A percentile compares a stretch with the other conserved stretches of the same genome.
These are phyloP conservation scores for Waitea zeae DNA, from an alignment of 1,284 basidiomycete genomes.

Conservation along the genomic window DNA sequence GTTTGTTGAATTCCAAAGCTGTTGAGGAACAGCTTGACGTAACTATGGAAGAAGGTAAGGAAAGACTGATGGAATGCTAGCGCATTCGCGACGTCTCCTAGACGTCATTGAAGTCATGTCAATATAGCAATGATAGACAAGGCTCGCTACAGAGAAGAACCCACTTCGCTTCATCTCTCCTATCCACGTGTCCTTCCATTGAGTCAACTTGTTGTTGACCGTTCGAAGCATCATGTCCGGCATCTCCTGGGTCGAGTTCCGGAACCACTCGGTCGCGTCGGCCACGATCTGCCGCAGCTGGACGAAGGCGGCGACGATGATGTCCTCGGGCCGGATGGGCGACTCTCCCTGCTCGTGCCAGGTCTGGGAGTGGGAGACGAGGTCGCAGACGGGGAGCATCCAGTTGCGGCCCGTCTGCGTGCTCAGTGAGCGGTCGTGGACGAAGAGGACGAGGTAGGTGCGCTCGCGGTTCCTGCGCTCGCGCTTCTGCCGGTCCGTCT, in stretches of 20 bases:
- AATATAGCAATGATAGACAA: too few species aligned
- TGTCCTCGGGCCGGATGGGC: slow-evolving; percentile 54
- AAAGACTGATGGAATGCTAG: slow-evolving; percentile 62
- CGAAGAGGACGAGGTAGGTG: slow-evolving; percentile 67
- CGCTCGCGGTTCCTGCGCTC: slow-evolving; percentile 70
- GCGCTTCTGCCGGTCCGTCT: slow-evolving; percentile 41
- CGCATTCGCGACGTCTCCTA: too few species aligned
- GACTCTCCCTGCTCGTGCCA: slow-evolving; percentile 51
- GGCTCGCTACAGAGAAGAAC: slow-evolving; percentile 6
- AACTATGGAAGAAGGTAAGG: slow-evolving; percentile 54
- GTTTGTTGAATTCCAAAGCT: slow-evolving; percentile 62
- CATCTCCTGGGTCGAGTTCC: slow-evolving; percentile 37
- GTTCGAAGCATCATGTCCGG: slow-evolving; percentile 52
- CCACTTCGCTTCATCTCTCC: slow-evolving; percentile 51
- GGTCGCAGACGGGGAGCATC: slow-evolving; percentile 70
- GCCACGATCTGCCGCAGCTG: slow-evolving; percentile 61
- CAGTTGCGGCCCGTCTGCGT: slow-evolving; percentile 69
- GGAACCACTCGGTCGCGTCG: slow-evolving; percentile 60
- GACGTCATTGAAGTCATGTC: too few species aligned
- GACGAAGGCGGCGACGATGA: slow-evolving; percentile 59
- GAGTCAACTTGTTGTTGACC: slow-evolving; percentile 50
- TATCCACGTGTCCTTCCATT: slow-evolving; percentile 55
- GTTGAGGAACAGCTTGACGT: slow-evolving; percentile 65
- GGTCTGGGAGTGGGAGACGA: slow-evolving; percentile 40
- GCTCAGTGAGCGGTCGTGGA: slow-evolving; percentile 67